Evolutionary conservation across 352 stramenopile genomes (phyloP), one percentile per base, ranked within the genome.

Genomic region (Globisporangium irregulare): DNA sequence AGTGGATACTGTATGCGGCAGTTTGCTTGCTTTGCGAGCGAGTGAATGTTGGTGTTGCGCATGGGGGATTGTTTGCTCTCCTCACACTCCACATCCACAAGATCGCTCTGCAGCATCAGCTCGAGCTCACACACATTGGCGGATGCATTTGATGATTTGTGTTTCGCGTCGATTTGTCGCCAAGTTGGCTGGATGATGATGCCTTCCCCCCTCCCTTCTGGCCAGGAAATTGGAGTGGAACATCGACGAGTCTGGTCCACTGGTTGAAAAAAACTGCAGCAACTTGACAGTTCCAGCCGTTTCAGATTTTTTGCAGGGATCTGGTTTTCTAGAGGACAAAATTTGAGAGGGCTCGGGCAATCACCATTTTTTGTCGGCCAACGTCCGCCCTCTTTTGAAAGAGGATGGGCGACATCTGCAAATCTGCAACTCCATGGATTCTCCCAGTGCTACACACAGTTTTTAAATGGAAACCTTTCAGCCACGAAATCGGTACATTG

Each of bases 1-100:
- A 22, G 10, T 58, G 60, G 27, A 58, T 66, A 66, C 38, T 64
- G 32, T 59, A 29, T 61, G 55, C 55, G 29, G 3, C 29, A n/a
- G 6, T 34, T 64, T 24, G n/a, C 14, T 46, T 46, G 38, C 38
- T 46, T 46, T 14, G 48, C 32, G 15, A 29, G 24, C 6, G 20
- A 50, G n/a, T 38, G 59, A 64, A 24, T 64, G 59, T 18, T 51
- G 32, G 20, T 50, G 55, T 48, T 61, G 55, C 27, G 36, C 15
- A 18, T 18, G 20, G 20, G 41, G 4, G 36, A 18, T 48, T 20
- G 41, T 50, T 50, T 20, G 41, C 6, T 48, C 20, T 36, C 22
- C n/a, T 57, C 50, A 55, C 4, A 18, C 27, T 27, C 3, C 58
- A 38, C 24, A 54, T 64, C 43, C 7, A 18, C 38, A 15, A 64